These are phyloP conservation scores for Colletotrichum spaethianum DNA, from an alignment of 2,329 filamentous ascomycete species.

Conservation along the genomic window DNA sequence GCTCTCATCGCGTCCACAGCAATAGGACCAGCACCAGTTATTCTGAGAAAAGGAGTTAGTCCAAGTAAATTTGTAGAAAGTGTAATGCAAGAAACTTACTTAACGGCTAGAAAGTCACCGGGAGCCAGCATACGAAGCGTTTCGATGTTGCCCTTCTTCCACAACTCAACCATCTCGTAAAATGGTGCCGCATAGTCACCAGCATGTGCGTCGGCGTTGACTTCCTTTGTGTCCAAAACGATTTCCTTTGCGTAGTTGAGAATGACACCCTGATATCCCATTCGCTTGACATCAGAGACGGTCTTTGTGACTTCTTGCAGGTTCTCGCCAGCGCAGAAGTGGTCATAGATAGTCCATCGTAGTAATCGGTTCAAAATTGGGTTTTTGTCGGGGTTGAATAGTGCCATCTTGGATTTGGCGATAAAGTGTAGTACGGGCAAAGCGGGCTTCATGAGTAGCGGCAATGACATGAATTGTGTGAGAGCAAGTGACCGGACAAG, in stretches of 20 bases:
- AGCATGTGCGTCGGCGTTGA: slow-evolving; percentile 63
- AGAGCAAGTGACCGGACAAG: slow-evolving; percentile 31
- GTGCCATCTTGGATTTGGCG: slow-evolving; percentile 22
- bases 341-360: slow-evolving; percentile 88
- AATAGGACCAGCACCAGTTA: slow-evolving; percentile 85
- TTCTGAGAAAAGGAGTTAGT: slow-evolving; percentile 57
- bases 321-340: slow-evolving; percentile 91
- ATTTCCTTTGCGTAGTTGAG: slow-evolving; percentile 89
- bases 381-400: slow-evolving; percentile 81
- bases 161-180: slow-evolving; percentile 74
- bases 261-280: slow-evolving; percentile 88
- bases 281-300: slow-evolving; percentile 74
- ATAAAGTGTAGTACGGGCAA: slow-evolving; percentile 29
- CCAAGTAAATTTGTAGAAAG: too few species aligned
- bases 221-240: slow-evolving; percentile 69
- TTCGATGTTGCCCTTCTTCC: slow-evolving; percentile 81
- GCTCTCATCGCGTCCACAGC: slow-evolving; percentile 77
- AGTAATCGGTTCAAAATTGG: slow-evolving; percentile 78
- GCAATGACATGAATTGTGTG: slow-evolving; percentile 30
- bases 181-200: slow-evolving; percentile 49
- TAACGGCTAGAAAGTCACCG: slow-evolving; percentile 77
- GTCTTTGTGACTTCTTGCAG: slow-evolving; percentile 76
- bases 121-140: slow-evolving; percentile 79
- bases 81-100: slow-evolving; percentile 55
- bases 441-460: slow-evolving; percentile 31